These are phyloP conservation scores for Astraeus odoratus DNA, from an alignment of 768 basidiomycete species.

Conservation along the genomic window DNA sequence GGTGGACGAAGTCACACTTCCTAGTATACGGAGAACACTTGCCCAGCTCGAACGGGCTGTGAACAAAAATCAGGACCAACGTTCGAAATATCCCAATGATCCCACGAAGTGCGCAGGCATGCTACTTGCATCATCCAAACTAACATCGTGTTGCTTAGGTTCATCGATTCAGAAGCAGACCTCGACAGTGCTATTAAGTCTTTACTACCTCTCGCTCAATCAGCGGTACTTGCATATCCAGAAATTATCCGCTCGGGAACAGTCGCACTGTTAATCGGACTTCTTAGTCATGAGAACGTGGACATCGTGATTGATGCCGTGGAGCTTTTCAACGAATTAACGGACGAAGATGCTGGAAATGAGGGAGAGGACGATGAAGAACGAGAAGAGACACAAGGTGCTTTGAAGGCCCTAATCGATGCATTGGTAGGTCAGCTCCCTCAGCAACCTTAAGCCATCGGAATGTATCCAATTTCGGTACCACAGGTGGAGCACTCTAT, in stretches of 20 bases:
- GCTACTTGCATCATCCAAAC: background rate
- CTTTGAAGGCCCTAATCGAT: slow-evolving; percentile 69
- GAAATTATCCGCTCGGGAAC: slow-evolving; percentile 79
- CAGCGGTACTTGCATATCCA: slow-evolving; percentile 76
- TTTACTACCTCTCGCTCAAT: slow-evolving; percentile 83
- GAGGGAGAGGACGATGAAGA: slow-evolving; percentile 62
- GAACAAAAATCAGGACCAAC: slow-evolving; percentile 92
- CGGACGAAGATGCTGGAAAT: slow-evolving; percentile 91
- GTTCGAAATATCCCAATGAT: slow-evolving; percentile 91
- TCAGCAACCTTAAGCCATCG: background rate
- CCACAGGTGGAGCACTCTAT: slow-evolving; percentile 74
- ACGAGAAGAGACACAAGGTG: slow-evolving; percentile 53
- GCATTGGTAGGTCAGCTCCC: slow-evolving; percentile 51
- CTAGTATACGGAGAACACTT: slow-evolving; percentile 65
- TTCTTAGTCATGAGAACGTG: slow-evolving; percentile 92
- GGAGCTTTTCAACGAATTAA: slow-evolving; percentile 87
- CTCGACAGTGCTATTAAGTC: slow-evolving; percentile 83
- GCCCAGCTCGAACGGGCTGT: slow-evolving; percentile 81
- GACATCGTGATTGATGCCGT: slow-evolving; percentile 97
- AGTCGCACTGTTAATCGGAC: slow-evolving; percentile 63
- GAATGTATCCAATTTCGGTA: slow-evolving; percentile 2
- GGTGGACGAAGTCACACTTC: slow-evolving; percentile 63
- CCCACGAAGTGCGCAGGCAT: slow-evolving; percentile 68
- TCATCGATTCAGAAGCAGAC: slow-evolving; percentile 98
- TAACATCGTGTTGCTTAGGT: slow-evolving; percentile 43